Evolutionary conservation across 208 protist genomes (phyloP).

Genomic region (Endotrypanum monterogeii): DNA sequence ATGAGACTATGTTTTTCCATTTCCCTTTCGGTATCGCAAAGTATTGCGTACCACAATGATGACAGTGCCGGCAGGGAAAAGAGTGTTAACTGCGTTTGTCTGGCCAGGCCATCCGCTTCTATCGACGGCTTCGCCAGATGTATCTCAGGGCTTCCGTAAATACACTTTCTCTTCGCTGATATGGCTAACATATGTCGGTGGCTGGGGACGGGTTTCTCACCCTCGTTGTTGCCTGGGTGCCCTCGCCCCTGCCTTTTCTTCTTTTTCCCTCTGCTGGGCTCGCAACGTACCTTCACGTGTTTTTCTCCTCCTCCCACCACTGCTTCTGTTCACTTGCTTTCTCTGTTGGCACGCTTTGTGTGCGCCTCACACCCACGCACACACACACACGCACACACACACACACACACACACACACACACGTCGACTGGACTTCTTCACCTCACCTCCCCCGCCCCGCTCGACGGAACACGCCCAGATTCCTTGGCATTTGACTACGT

Average conservation of each 20-base stretch:
- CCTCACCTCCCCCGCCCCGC: not conserved
- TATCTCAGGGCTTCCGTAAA: too few species aligned
- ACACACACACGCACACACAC: not conserved
- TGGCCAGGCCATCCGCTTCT: too few species aligned
- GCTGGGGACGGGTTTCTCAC: too few species aligned
- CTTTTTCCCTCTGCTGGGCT: not conserved
- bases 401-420: not conserved
- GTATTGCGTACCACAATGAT: too few species aligned
- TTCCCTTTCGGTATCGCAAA: too few species aligned
- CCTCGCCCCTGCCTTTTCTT: not conserved
- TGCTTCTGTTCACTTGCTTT: not conserved
- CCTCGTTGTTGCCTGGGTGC: too few species aligned
- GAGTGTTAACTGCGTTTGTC: too few species aligned
- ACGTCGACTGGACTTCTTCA: not conserved
- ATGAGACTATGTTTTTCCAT: too few species aligned
- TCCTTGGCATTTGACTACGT: constrained; percentile 73
- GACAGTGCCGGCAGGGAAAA: too few species aligned
- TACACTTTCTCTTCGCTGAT: too few species aligned
- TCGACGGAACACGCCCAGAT: constrained; percentile 4
- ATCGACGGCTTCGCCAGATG: too few species aligned
- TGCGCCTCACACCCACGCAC: not conserved
- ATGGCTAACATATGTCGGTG: too few species aligned
- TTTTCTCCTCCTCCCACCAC: not conserved
- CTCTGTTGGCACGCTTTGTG: not conserved
- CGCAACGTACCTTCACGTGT: not conserved